phyloP scores from a whole-genome alignment of 768 basidiomycete species.

The Boletus reticulatus region DNA sequence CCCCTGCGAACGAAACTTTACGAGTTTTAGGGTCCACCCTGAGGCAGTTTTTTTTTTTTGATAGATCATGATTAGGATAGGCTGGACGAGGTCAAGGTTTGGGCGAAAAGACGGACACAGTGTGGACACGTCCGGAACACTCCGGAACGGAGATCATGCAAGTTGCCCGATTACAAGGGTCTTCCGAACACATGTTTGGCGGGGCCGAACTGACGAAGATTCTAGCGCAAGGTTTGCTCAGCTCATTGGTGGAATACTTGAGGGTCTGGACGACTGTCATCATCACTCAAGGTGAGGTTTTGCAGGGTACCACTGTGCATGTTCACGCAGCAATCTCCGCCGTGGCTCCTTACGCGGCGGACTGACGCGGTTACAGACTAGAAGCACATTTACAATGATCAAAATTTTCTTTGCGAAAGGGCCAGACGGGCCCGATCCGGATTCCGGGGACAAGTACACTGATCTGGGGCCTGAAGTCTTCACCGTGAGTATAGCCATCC shows the following conservation, averaged over 20 bases:
- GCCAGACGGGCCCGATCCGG: conserved; percentile 3
- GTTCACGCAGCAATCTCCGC: conserved; percentile 31
- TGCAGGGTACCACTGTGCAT: background rate
- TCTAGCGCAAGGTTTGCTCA: background rate
- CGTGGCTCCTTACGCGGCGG: conserved; percentile 15
- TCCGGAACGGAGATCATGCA: conserved; percentile 21
- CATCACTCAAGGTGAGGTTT: conserved; percentile 6
- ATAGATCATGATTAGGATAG: conserved; percentile 12
- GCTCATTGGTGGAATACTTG: conserved; percentile 9
- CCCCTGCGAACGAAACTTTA: conserved; percentile 21
- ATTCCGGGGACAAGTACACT: conserved; percentile 9
- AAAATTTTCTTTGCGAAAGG: conserved; percentile 16
- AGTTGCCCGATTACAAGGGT: background rate
- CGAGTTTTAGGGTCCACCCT: conserved; percentile 33
- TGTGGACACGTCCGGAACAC: conserved; percentile 17
- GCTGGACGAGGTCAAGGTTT: conserved; percentile 6
- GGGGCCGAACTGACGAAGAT: conserved; percentile 21
- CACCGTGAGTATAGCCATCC: conserved; percentile 32
- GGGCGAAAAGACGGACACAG: conserved; percentile 8
- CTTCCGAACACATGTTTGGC: conserved; percentile 4
- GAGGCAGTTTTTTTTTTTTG: conserved; percentile 17
- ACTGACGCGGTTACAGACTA: conserved; percentile 6
- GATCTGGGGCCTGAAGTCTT: conserved; percentile 15
- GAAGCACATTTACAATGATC: conserved; percentile 8
- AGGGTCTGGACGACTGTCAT: conserved; percentile 2